Base-by-base conservation (phyloP, 2,329 filamentous ascomycete genomes). In the Elsinoe ampelina region DNA sequence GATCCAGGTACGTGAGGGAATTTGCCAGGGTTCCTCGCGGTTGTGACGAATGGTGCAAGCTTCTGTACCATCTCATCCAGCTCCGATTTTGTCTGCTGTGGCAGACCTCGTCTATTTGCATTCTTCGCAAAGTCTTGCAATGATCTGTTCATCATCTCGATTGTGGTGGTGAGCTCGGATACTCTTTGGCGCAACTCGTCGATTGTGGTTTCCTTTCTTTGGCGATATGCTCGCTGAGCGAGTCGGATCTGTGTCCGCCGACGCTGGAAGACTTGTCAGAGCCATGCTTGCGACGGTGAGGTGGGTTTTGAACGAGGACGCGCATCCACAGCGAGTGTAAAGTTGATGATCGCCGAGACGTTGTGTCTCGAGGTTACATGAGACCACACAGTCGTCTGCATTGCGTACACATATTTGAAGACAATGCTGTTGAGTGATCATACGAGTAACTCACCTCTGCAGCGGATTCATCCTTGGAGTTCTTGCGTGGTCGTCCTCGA, bases 161-260 rank as follows among this genome's bases (percentile, higher is more conserved):
- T 85, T 19, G 80, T 81, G 12, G 78, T 76, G 58, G 85, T 80
- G n/a, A 95, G 78, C 20, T 81, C 77, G 55, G 83, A 75, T 22
- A 92, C 87, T 59, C 84, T 79, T 55, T 81, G 78, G 66, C 89
- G 85, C 10, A 95, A 76, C 1, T 81, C 82, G 26, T 82, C 79
- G 57, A 95, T 92, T 4, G 87, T 86, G 19, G 80, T 85, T 66
- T 95, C 90, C 71, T 95, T 95, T 54, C 90, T 84, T 65, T 86
- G 82, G 13, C 90, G 82, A 66, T 95, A 95, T 0, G 89, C 89
- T 62, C 89, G 78, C 69, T 95, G 90, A 1, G 90, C 90, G 56
- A 92, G 79, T 20, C 90, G 84, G 61, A 95, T 93, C 68, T 95
- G 90, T 4, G 88, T 92, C 56, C 90, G 81, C 54, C 90, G 85